Conservation (phyloP, 208 protist genomes). For the Herpetomonas tarakana region DNA sequence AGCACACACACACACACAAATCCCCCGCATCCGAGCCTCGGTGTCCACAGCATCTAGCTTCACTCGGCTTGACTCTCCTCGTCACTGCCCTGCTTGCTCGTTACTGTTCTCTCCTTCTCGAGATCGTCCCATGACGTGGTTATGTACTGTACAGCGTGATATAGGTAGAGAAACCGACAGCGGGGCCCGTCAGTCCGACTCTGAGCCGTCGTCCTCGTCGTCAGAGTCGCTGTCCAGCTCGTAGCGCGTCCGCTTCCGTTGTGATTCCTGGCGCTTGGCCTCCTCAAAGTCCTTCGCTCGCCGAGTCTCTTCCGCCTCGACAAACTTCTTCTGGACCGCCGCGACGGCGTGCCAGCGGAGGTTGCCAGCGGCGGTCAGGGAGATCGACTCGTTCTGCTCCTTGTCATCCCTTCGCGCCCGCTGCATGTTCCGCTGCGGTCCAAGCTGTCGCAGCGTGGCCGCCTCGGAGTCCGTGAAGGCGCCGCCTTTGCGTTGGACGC, state of each 20-base stretch:
- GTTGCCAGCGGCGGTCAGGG: slow-evolving; percentile 10
- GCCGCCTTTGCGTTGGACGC: slow-evolving; percentile 75
- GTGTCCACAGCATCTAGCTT: too few relatives aligned
- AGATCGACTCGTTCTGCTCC: neutral
- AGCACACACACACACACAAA: too few relatives aligned
- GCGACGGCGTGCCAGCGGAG: neutral
- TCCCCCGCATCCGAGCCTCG: too few relatives aligned
- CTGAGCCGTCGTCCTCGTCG: too few relatives aligned
- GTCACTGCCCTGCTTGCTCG: too few relatives aligned
- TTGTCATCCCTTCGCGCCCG: slow-evolving; percentile 13
- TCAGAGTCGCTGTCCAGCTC: slow-evolving; percentile 26
- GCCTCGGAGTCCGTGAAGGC: slow-evolving; percentile 68
- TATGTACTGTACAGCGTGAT: too few relatives aligned
- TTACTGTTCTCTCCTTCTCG: too few relatives aligned
- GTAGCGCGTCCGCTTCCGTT: slow-evolving; percentile 27
- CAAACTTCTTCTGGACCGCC: slow-evolving; percentile 23
- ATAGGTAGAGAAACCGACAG: too few relatives aligned
- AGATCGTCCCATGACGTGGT: too few relatives aligned
- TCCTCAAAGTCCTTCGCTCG: slow-evolving; percentile 17
- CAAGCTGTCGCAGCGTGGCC: slow-evolving; percentile 68
- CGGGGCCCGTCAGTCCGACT: too few relatives aligned
- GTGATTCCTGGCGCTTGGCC: slow-evolving; percentile 18
- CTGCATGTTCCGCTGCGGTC: slow-evolving; percentile 42
- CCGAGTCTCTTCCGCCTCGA: slow-evolving; percentile 25
- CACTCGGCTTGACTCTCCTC: too few relatives aligned